phyloP scores from a whole-genome alignment of 106 monocot genomes.

The Acorus gramineus region DNA sequence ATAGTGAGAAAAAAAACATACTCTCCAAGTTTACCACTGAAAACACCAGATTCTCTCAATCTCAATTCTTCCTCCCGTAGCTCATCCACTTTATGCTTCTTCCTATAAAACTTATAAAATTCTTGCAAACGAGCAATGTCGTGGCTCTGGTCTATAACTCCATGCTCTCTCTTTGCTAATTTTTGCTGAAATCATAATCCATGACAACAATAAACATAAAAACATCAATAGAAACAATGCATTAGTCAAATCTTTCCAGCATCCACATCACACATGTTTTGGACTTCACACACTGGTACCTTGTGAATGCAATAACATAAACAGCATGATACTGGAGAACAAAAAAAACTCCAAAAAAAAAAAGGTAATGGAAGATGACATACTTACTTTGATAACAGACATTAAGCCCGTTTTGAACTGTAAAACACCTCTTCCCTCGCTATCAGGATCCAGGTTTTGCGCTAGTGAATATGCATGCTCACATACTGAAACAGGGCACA shows the following conservation, averaged over 20 bases:
- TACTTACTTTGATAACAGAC: constrained; percentile 70
- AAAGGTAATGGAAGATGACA: no score
- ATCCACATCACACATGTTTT: not conserved
- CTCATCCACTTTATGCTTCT: constrained; percentile 77
- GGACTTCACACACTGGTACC: no score
- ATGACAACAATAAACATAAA: not conserved
- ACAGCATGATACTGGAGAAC: no score
- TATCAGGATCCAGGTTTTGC: constrained; percentile 82
- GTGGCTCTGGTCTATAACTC: constrained; percentile 65
- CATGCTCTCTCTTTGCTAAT: constrained; percentile 76
- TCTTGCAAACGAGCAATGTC: constrained; percentile 76
- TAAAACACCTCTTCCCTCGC: constrained; percentile 82
- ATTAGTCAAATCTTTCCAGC: not conserved
- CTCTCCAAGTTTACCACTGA: constrained; percentile 87
- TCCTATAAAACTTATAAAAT: constrained; percentile 83
- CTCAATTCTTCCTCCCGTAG: constrained; percentile 74
- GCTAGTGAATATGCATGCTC: constrained; percentile 87
- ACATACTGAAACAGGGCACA: constrained; percentile 48
- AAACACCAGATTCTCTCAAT: constrained; percentile 80
- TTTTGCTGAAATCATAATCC: constrained; percentile 58
- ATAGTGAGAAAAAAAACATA: constrained; percentile 20
- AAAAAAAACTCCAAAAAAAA: no score
- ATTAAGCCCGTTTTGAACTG: constrained; percentile 93
- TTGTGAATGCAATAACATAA: no score
- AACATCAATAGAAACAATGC: not conserved